Evolutionary conservation across 108 stramenopile genomes (phyloP), one percentile per base, ranked within the genome.

Genomic region (Skeletonema potamos): DNA sequence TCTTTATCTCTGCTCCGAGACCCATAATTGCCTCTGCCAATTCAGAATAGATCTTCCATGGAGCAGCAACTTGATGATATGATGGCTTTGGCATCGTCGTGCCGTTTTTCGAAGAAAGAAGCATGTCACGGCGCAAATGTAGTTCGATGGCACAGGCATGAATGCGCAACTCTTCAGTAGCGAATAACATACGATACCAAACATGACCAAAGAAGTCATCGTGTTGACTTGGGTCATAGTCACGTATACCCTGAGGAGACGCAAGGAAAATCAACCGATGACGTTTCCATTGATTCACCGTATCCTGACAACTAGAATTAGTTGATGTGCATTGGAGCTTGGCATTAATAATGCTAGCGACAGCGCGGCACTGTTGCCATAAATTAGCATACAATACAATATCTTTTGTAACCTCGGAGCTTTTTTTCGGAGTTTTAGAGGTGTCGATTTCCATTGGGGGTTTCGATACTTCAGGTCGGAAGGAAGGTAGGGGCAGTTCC

Each of bases 271-370:
- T 44, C 7, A 58, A 55, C 7, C 68, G 68, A 82, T 92, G 90
- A 43, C 84, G 77, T 62, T 86, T 74, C 89, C 90, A 92, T 60
- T 89, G 87, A 9, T 59, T 62, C 22, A 84, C 71, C 1, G 74
- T 28, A 22, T 69, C 81, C 13, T 27, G 12, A 27, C 58, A 28
- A 13, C 41, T 51, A 1, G 58, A 22, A 64, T 58, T 33, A 29
- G 33, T 54, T 15, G 82, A 66, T 26, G 81, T 70, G 22, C 60
- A 36, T 11, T 70, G n/a, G 1, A 81, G 63, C 73, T 95, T 95
- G 58, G 82, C 70, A 63, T 90, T 87, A 39, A 92, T 59, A 66
- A 89, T 81, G 32, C 85, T 83, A 13, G 94, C 94, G 1, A 95
- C 69, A 6, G 75, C 81, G 30, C 88, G 81, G 36, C 89, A 90